Evolutionary conservation across 345 rosid species (phyloP), one percentile per base, ranked within the genome.

Genomic region (Euphorbia peplus): DNA sequence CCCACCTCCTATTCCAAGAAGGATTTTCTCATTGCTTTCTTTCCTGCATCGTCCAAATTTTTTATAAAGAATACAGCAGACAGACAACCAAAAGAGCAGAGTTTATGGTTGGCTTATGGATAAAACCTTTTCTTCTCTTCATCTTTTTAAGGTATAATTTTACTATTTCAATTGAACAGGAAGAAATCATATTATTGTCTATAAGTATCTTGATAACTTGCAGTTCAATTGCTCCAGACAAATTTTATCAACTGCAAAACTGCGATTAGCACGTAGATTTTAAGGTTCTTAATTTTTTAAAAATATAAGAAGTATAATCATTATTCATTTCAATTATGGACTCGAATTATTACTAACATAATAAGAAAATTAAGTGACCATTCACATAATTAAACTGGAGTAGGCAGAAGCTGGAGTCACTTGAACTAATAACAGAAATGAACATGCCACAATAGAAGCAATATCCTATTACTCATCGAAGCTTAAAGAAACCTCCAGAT

Each of bases 1-100:
- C 63, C 97, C 98, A 73, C 97, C 95, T 52, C 95, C 97, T 60
- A 93, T 80, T 57, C 96, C 98, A 59, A 91, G 71, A 42, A 91
- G 96, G 52, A 89, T 90, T 77, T 83, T 93, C 51, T 79, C 79
- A 52, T 78, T 86, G 14, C 76, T 69, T 7, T 63, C 86, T 76
- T 90, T 93, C 63, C 64, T 60, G 48, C 64, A 37, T 3, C 19
- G 14, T 29, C 29, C 19, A 42, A 42, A 42, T 15, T 48, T 15
- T 18, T n/a, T n/a, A 14, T 15, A 25, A 22, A 11, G 22, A 10
- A 26, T 59, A 32, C 4, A 5, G 30, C n/a, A 12, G 42, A 32
- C n/a, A n/a, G n/a, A n/a, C n/a, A 11, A 26, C 26, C 22, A 19
- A 60, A 60, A 32, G 16, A 35, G 46, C 9, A 60, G 19, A 0